These are phyloP conservation scores for Lepiota venenata DNA, from an alignment of 768 basidiomycete species.

Conservation along the genomic window DNA sequence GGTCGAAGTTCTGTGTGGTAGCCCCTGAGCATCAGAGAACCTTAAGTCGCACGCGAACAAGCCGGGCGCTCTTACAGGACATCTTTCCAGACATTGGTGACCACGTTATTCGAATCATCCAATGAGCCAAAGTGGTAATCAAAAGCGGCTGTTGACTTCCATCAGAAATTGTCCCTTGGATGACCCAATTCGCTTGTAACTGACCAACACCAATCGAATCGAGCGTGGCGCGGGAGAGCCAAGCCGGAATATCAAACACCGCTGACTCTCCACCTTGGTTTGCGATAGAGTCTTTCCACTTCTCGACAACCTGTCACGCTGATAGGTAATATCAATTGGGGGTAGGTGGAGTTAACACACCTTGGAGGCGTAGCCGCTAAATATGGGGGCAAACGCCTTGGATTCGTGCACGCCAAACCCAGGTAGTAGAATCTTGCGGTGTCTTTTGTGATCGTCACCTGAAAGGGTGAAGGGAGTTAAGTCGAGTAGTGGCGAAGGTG, in stretches of 20 bases:
- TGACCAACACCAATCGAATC: constrained; percentile 50
- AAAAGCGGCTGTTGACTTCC: constrained; percentile 36
- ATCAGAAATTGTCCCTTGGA: neutral
- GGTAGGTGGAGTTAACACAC: constrained; percentile 13
- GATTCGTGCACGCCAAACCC: constrained; percentile 44
- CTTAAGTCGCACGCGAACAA: neutral
- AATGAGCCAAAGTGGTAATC: constrained; percentile 43
- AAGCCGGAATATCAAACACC: constrained; percentile 31
- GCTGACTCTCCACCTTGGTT: constrained; percentile 23
- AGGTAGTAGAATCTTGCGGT: constrained; percentile 42
- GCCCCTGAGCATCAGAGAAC: constrained; percentile 15
- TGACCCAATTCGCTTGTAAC: neutral
- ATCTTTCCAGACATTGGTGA: constrained; percentile 32
- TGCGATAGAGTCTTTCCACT: constrained; percentile 36
- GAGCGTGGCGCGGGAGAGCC: constrained; percentile 43
- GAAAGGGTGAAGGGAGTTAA: neutral
- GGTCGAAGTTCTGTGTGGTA: constrained; percentile 28
- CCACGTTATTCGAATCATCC: constrained; percentile 32
- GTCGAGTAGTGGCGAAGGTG: neutral
- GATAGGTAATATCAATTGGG: neutral
- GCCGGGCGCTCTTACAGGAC: constrained; percentile 27
- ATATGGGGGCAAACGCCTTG: constrained; percentile 37
- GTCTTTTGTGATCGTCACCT: constrained; percentile 42
- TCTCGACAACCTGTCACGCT: constrained; percentile 28
- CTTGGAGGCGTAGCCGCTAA: constrained; percentile 33